A percentile compares a stretch with the other conserved stretches of the same genome.
Conservation (phyloP, 1,139 yeast genomes). For the Suhomyces guaymorum region DNA sequence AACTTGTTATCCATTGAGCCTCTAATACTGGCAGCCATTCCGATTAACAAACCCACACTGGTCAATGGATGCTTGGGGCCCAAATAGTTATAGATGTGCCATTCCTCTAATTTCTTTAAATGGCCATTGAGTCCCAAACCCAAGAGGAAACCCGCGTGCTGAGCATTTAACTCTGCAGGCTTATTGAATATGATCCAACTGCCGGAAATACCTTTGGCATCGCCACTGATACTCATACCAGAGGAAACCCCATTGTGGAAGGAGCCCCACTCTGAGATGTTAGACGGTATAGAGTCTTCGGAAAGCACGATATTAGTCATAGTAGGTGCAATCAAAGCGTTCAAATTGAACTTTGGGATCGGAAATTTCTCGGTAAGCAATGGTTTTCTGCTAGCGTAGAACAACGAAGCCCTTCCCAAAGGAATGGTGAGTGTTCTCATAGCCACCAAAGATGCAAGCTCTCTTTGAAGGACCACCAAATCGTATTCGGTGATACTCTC, state of each 20-base stretch:
- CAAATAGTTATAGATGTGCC: slow-evolving; percentile 93
- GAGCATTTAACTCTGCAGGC: slow-evolving; percentile 69
- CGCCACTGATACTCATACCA: slow-evolving; percentile 74
- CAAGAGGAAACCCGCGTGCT: slow-evolving; percentile 92
- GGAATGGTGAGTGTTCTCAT: slow-evolving; percentile 76
- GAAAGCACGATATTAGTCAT: slow-evolving; percentile 65
- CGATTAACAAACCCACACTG: slow-evolving; percentile 82
- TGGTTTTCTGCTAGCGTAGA: slow-evolving; percentile 72
- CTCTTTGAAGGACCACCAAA: slow-evolving; percentile 57
- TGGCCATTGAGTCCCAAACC: slow-evolving; percentile 95
- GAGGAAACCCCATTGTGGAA: slow-evolving; percentile 93
- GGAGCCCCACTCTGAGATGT: slow-evolving; percentile 73
- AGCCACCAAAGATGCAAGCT: slow-evolving; percentile 63
- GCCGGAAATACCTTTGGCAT: slow-evolving; percentile 74
- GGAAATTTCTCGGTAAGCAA: slow-evolving; percentile 83
- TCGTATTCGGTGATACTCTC: slow-evolving; percentile 56
- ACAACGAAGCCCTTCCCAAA: slow-evolving; percentile 74
- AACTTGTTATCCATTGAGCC: slow-evolving; percentile 86
- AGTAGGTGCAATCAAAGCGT: slow-evolving; percentile 64
- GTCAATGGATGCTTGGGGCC: slow-evolving; percentile 88
- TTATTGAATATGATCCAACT: slow-evolving; percentile 91
- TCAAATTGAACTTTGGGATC: slow-evolving; percentile 73
- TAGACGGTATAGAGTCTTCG: slow-evolving; percentile 52
- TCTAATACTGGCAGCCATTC: slow-evolving; percentile 86
- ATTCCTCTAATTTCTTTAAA: slow-evolving; percentile 78